Evolutionary conservation across 768 basidiomycete genomes (phyloP).

Genomic region (Chalciporus chontae): DNA sequence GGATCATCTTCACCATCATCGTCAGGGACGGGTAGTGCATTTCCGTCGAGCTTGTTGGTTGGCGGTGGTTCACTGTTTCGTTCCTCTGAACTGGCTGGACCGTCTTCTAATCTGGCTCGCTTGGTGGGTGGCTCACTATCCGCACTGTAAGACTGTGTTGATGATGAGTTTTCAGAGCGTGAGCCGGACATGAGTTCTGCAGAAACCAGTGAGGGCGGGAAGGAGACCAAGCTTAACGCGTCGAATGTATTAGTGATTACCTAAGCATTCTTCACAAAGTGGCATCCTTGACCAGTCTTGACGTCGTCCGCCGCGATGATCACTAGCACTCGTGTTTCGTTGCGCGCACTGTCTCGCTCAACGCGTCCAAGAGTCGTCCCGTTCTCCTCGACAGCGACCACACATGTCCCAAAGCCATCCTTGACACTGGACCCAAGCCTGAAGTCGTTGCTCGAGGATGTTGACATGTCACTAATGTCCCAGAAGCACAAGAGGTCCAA

Average conservation of each 20-base stretch:
- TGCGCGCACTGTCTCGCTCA: constrained; percentile 23
- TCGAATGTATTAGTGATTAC: constrained; percentile 7
- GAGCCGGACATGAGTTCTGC: constrained; percentile 13
- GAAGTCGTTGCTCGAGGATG: constrained; percentile 57
- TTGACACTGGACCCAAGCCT: constrained; percentile 66
- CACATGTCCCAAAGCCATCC: constrained; percentile 49
- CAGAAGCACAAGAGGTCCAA: constrained; percentile 34
- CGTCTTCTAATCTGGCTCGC: constrained; percentile 24
- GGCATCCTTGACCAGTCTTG: background rate
- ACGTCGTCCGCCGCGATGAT: constrained; percentile 16
- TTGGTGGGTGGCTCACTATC: constrained; percentile 30
- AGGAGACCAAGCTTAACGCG: background rate
- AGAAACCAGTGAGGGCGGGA: background rate
- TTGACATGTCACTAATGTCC: constrained; percentile 56
- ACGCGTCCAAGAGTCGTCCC: constrained; percentile 19
- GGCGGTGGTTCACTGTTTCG: constrained; percentile 21
- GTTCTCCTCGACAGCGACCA: constrained; percentile 32
- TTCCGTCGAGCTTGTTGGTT: constrained; percentile 26
- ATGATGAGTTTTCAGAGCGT: constrained; percentile 5
- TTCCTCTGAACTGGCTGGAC: constrained; percentile 18
- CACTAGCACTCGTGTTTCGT: constrained; percentile 18
- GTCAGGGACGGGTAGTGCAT: constrained; percentile 20
- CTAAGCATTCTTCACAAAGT: constrained; percentile 13
- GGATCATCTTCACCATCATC: constrained; percentile 25
- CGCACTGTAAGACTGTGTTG: constrained; percentile 1